These are phyloP conservation scores for Breviolum minutum DNA, from an alignment of 73 alveolate species.

Conservation along the genomic window DNA sequence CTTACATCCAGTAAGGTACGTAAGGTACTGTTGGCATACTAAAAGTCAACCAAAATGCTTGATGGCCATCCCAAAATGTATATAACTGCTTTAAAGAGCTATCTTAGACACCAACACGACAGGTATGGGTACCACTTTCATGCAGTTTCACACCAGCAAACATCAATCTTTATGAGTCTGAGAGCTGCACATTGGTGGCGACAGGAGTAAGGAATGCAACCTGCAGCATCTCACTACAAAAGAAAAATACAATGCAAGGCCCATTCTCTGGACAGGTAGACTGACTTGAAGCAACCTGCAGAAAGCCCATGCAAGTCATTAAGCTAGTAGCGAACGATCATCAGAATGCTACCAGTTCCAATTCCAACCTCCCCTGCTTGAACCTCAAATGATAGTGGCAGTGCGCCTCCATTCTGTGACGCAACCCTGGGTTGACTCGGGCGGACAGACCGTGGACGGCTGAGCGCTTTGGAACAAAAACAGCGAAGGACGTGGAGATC, in stretches of 20 bases:
- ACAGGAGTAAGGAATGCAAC: conserved; percentile 20
- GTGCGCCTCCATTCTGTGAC: not conserved
- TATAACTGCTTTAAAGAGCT: no score
- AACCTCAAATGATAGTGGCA: no score
- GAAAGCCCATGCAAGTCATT: not conserved
- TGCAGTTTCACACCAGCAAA: not conserved
- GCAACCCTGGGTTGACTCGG: conserved; percentile 48
- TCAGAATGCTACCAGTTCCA: no score
- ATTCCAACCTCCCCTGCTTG: no score
- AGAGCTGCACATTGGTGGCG: conserved; percentile 26
- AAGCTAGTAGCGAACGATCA: not conserved
- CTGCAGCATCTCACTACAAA: not conserved
- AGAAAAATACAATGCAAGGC: not conserved
- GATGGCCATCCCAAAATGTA: no score
- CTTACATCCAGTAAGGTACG: not conserved
- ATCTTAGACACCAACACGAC: no score
- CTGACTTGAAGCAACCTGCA: not conserved
- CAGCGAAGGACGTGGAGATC: no score
- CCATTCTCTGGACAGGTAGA: not conserved
- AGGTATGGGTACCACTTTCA: not conserved
- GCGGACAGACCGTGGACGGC: conserved; percentile 33
- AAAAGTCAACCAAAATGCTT: no score
- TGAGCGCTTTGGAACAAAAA: not conserved
- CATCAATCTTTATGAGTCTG: not conserved
- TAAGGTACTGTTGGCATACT: no score